phyloP scores from a whole-genome alignment of 257 asterid species.

The Leptodermis oblonga region DNA sequence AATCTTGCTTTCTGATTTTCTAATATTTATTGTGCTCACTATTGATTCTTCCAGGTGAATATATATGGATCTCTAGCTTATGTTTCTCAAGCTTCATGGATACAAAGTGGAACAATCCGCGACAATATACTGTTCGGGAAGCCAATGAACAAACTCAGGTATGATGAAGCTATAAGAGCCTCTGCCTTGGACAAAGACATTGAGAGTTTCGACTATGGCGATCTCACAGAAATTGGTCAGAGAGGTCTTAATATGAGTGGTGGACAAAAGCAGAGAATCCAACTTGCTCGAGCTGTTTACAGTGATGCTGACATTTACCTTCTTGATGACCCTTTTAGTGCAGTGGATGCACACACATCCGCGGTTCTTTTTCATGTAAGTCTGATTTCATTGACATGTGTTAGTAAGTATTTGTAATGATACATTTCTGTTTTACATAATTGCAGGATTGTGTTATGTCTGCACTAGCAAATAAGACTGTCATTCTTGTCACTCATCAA shows the following conservation, averaged over 20 bases:
- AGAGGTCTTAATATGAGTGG: constrained; percentile 83
- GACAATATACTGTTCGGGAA: constrained; percentile 71
- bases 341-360: constrained; percentile 88
- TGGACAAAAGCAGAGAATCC: too few relatives aligned
- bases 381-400: constrained; percentile 3
- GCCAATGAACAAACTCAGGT: constrained; percentile 49
- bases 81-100: constrained; percentile 79
- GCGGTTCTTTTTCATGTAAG: constrained; percentile 61
- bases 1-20: background rate
- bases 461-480: constrained; percentile 61
- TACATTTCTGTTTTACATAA: background rate
- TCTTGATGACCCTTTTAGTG: constrained; percentile 88
- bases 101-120: constrained; percentile 73
- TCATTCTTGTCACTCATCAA: constrained; percentile 80
- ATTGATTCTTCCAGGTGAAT: constrained; percentile 39
- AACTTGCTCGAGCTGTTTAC: constrained; percentile 81
- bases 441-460: constrained; percentile 71
- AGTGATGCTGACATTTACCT: constrained; percentile 64
- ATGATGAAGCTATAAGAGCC: constrained; percentile 49
- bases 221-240: constrained; percentile 83
- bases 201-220: constrained; percentile 55
- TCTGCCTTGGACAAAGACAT: constrained; percentile 72
- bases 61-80: constrained; percentile 63
- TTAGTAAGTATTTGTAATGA: background rate
- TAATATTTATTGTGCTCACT: background rate